These are phyloP conservation scores for Sextonia rubra DNA, from an alignment of 164 flowering plant species.

Conservation along the genomic window DNA sequence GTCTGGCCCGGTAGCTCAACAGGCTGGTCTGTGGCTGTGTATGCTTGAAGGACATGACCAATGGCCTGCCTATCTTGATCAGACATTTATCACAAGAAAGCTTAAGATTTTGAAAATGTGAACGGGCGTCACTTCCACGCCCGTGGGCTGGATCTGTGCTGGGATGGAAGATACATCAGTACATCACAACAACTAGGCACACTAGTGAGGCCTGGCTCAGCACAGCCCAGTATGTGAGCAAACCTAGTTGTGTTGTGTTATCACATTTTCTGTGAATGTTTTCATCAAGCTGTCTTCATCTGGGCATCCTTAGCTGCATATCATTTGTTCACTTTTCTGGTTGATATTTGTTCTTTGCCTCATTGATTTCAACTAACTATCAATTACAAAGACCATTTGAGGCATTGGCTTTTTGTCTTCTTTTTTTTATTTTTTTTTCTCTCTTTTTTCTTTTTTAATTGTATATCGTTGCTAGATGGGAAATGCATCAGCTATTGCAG, in stretches of 20 bases:
- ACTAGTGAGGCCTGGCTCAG: neutral
- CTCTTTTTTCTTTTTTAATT: constrained; percentile 1
- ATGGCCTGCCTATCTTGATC: neutral
- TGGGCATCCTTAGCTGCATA: too few relatives aligned
- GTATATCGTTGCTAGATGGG: constrained; percentile 51
- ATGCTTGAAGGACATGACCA: neutral
- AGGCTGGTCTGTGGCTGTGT: neutral
- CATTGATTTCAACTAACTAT: neutral
- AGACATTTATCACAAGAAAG: too few relatives aligned
- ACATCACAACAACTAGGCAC: too few relatives aligned
- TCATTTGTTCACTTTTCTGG: neutral
- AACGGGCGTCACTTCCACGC: neutral
- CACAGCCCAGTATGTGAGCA: neutral
- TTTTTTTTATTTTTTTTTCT: constrained; percentile 1
- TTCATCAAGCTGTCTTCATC: too few relatives aligned
- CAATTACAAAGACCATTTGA: neutral
- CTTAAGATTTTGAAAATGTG: too few relatives aligned
- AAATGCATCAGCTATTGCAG: constrained; percentile 78
- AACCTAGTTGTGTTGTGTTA: neutral
- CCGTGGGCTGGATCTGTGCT: neutral
- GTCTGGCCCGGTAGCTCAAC: neutral
- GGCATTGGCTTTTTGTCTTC: neutral
- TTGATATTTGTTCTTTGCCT: neutral
- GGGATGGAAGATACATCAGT: neutral
- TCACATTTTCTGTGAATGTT: neutral